Evolutionary conservation across 1,284 basidiomycete species (phyloP), one percentile per base, ranked within the genome.

Genomic region (Leucoagaricus sp.): DNA sequence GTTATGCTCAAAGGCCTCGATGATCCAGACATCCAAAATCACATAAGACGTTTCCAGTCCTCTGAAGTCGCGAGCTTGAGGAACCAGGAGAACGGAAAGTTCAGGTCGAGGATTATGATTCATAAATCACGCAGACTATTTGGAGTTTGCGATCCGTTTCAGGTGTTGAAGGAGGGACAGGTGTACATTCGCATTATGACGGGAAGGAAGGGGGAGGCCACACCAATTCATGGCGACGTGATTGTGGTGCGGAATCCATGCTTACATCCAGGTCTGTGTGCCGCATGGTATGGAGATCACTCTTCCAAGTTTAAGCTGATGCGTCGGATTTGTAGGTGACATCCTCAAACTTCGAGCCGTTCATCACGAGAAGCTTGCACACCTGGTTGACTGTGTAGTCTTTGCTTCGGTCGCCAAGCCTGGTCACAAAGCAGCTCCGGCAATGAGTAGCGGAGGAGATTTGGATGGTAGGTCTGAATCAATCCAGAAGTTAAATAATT

Each of bases 391-490:
- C 57, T 87, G 85, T 59, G 71, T 87, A 10, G 84, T 87, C 0
- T 87, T 87, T 61, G 79, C 86, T 1, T 78, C 79, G 0, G 79
- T 81, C 15, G 80, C 79, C 1, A 67, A 70, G 31, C 78, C 79
- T n/a, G 85, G 83, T 12, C 79, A 78, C 34, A 78, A 83, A 49
- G 76, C 85, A 17, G 85, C 85, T 6, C 84, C 85, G 8, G 80
- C 84, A 0, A 86, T 87, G 84, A 85, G 81, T 47, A 86, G 84
- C 49, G 85, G 85, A 5, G 85, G 85, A 19, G 83, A 86, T 63
- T 71, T 85, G 15, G 84, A 84, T 67, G 78, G 79, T 82, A 60
- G 58, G 66, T 58, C 10, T 17, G 7, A 34, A n/a, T 36, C 45
- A 6, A 41, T 31, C 34, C 33, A 31, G 36, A 38, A 15, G 15